Conservation (phyloP, 2,329 filamentous ascomycete species). For the Chaetomium sp. region DNA sequence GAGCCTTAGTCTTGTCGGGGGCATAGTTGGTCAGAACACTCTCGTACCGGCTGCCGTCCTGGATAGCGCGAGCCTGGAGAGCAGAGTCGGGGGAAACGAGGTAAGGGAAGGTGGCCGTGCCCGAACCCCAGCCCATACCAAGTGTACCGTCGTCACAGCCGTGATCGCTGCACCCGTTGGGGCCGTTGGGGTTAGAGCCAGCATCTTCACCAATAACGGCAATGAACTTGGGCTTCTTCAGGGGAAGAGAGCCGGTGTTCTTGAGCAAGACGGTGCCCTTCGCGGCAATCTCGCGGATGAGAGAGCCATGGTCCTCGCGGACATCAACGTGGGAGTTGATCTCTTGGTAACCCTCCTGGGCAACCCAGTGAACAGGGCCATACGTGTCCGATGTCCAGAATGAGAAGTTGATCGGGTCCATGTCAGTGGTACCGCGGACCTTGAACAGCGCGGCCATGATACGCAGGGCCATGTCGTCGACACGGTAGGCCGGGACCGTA, state of each 20-base stretch:
- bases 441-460: slow-evolving; percentile 69
- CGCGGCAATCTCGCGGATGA: slow-evolving; percentile 71
- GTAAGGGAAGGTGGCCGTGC: slow-evolving; percentile 68
- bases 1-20: slow-evolving; percentile 51
- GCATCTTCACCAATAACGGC: slow-evolving; percentile 80
- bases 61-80: slow-evolving; percentile 55
- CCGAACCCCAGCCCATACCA: slow-evolving; percentile 75
- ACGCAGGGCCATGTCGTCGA: slow-evolving; percentile 88
- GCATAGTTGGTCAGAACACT: slow-evolving; percentile 61
- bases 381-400: slow-evolving; percentile 78
- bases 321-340: slow-evolving; percentile 82
- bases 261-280: slow-evolving; percentile 86
- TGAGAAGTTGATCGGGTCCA: slow-evolving; percentile 68
- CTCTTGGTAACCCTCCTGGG: slow-evolving; percentile 54
- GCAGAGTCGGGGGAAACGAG: slow-evolving; percentile 67
- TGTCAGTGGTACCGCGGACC: slow-evolving; percentile 48
- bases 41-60: slow-evolving; percentile 55
- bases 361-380: slow-evolving; percentile 60
- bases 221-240: slow-evolving; percentile 70
- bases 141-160: slow-evolving; percentile 54
- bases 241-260: slow-evolving; percentile 68
- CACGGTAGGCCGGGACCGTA: slow-evolving; percentile 75
- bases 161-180: slow-evolving; percentile 72
- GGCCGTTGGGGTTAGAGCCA: slow-evolving; percentile 64
- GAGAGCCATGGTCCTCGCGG: slow-evolving; percentile 61